Conservation (phyloP, 192 early-diverging fungal genomes). For the Dissophora globulifera region DNA sequence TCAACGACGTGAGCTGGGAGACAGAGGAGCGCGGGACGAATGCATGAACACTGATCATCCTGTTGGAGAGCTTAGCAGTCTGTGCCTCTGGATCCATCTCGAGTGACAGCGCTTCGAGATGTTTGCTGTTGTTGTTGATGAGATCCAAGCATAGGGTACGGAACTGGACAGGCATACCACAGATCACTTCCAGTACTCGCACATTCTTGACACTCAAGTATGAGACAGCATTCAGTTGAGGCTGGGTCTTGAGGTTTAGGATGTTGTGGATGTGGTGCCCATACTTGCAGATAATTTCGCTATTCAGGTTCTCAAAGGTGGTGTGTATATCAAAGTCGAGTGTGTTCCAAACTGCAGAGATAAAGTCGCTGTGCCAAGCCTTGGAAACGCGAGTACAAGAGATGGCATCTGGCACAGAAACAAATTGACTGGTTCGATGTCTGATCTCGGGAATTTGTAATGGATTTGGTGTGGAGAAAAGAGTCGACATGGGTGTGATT, state of each 20-base stretch:
- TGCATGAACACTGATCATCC: conserved; percentile 2
- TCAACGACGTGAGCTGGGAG: neutral
- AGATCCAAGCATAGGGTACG: conserved; percentile 11
- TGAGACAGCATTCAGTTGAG: conserved; percentile 1
- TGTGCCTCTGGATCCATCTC: neutral
- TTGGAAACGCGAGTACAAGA: conserved; percentile 17
- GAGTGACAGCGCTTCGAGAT: conserved; percentile 3
- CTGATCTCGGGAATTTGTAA: conserved; percentile 14
- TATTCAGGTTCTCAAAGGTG: neutral
- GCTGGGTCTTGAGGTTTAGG: neutral
- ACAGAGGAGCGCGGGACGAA: neutral
- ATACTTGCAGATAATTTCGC: conserved; percentile 5
- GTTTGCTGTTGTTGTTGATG: conserved; percentile 6
- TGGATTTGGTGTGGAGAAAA: neutral
- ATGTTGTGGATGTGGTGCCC: conserved; percentile 12
- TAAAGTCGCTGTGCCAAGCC: conserved; percentile 13
- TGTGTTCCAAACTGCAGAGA: conserved; percentile 3
- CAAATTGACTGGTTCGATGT: neutral
- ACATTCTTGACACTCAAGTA: conserved; percentile 12
- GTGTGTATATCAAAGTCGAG: conserved; percentile 9
- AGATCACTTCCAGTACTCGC: neutral
- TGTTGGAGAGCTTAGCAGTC: neutral
- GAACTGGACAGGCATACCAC: neutral
- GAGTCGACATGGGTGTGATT: conserved; percentile 3
- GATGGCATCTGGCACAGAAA: conserved; percentile 5